Base-by-base conservation (phyloP, 23 red algal species). In the Gracilaria gracilis region DNA sequence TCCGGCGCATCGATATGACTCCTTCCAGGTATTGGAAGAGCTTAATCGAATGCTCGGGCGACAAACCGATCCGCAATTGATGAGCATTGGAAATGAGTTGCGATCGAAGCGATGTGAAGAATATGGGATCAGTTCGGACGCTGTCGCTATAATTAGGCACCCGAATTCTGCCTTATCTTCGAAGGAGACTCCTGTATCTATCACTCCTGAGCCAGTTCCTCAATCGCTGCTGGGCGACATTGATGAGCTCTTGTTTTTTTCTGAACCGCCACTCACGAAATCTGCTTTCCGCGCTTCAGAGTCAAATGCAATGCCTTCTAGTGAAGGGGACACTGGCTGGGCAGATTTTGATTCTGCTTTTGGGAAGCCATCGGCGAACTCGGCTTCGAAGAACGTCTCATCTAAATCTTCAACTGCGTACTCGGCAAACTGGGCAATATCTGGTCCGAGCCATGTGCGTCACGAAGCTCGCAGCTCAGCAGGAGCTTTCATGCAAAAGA, bases 311-410 rank as follows among this genome's bases (percentile, higher is more conserved):
- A 50, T 2, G 24, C 9, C 38, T 27, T 17, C 5, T 37, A 28
- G 34, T 28, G 11, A 4, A 0, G 20, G 9, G 4, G 50, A 77
- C 39, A 49, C 21, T 20, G 42, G 72, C 12, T 90, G 87, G 87
- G 87, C 87, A 61, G 87, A 90, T 70, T 90, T 90, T 58, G 76
- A 67, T 46, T 80, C 87, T 20, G 87, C 87, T 32, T 90, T 90
- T 50, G 39, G 19, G 12, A 50, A 77, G 46, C 42, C 72, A 35
- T 9, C 39, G 12, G 27, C 21, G 21, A 21, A 29, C 20, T 49
- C 31, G 38, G 23, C 39, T 9, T 51, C 72, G 42, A 50, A 46
- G 3, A 50, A 25, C 12, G 72, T 37, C 1, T 50, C 23, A 4
- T 27, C 39, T 1, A 17, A 0, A 0, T 51, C 72, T 0, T 51